Conservation (phyloP, 352 stramenopile species). For the Phytophthora idaei region DNA sequence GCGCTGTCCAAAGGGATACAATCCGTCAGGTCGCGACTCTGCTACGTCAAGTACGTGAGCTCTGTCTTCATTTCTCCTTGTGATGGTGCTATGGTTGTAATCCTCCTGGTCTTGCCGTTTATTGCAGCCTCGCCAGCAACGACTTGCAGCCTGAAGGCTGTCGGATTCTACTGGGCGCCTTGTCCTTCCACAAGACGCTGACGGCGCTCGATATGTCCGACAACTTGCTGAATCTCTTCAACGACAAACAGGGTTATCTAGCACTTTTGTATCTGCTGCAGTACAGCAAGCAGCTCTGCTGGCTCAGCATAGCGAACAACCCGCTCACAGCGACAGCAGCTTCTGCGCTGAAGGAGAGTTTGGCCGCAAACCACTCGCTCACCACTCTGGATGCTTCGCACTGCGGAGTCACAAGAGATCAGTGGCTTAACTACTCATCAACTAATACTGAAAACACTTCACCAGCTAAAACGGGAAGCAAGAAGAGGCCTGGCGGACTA, state of each 20-base stretch:
- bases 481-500: conserved; percentile 8
- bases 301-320: conserved; percentile 51
- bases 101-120: background rate
- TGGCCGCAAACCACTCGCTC: conserved; percentile 45
- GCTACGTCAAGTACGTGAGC: conserved; percentile 51
- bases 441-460: background rate
- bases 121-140: conserved; percentile 51
- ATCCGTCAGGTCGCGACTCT: conserved; percentile 54
- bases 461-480: background rate
- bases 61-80: background rate
- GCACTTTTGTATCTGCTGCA: conserved; percentile 58
- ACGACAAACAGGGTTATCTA: conserved; percentile 57
- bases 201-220: conserved; percentile 61
- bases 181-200: conserved; percentile 61
- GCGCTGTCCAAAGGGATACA: conserved; percentile 65
- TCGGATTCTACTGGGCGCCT: conserved; percentile 50
- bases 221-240: conserved; percentile 63
- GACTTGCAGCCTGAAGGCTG: conserved; percentile 62
- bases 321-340: conserved; percentile 27
- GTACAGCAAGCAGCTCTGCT: conserved; percentile 56
- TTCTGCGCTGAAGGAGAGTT: conserved; percentile 25
- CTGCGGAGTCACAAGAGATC: conserved; percentile 31
- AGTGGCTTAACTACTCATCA: conserved; percentile 5
- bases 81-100: background rate
- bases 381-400: conserved; percentile 38